These are phyloP conservation scores for Synchytrium microbalum DNA, from an alignment of 371 early-diverging fungal species.

Conservation along the genomic window DNA sequence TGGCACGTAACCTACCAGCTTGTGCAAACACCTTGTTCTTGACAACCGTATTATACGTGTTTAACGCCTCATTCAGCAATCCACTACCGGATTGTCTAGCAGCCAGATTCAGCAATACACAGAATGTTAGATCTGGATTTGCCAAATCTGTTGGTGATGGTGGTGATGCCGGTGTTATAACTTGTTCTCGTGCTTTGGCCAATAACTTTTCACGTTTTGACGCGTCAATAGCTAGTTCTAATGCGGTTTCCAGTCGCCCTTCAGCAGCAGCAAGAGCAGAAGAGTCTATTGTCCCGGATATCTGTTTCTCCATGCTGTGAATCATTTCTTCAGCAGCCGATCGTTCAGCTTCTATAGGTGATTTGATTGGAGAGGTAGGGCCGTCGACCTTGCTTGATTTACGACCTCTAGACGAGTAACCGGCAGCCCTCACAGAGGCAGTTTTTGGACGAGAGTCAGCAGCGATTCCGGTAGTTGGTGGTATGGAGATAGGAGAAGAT, in stretches of 20 bases:
- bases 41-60: slow-evolving; percentile 41
- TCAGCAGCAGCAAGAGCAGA: slow-evolving; percentile 24
- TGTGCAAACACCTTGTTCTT: slow-evolving; percentile 51
- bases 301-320: neutral
- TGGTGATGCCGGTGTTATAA: neutral
- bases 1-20: slow-evolving; percentile 42
- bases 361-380: neutral
- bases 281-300: slow-evolving; percentile 23
- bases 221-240: slow-evolving; percentile 51
- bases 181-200: slow-evolving; percentile 40
- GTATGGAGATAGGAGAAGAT: neutral
- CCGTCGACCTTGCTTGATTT: slow-evolving; percentile 32
- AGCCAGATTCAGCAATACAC: slow-evolving; percentile 46
- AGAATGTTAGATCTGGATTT: slow-evolving; percentile 47
- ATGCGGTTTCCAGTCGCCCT: slow-evolving; percentile 32
- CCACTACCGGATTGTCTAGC: slow-evolving; percentile 38
- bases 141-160: slow-evolving; percentile 29
- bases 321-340: neutral
- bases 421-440: slow-evolving; percentile 42
- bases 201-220: slow-evolving; percentile 41
- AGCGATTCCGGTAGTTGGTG: neutral
- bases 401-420: slow-evolving; percentile 46
- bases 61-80: slow-evolving; percentile 48
- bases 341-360: neutral
- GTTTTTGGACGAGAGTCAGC: neutral